These are phyloP conservation scores for Trametes villosa DNA, from an alignment of 768 basidiomycete genomes.

Conservation along the genomic window DNA sequence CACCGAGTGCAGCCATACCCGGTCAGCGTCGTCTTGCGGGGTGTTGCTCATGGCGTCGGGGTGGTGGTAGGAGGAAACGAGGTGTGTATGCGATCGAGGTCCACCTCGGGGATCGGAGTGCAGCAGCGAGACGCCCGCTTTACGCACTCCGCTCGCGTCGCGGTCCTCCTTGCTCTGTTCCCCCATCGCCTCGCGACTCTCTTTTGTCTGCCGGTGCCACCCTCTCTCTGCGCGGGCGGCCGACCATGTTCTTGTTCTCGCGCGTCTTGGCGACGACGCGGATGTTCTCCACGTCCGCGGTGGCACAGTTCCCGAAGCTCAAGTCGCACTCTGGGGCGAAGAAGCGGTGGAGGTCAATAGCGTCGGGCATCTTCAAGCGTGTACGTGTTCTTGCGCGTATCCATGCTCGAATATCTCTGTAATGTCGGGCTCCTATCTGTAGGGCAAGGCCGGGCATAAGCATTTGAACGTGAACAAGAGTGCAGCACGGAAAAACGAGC, in stretches of 20 bases:
- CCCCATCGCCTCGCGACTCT: neutral
- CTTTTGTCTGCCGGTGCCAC: neutral
- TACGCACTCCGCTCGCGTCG: constrained; percentile 5
- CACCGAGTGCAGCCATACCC: constrained; percentile 46
- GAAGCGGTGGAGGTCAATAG: constrained; percentile 77
- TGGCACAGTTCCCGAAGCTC: constrained; percentile 69
- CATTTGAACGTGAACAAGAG: constrained; percentile 76
- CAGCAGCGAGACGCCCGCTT: constrained; percentile 2
- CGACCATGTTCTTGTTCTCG: constrained; percentile 34
- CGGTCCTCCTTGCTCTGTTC: neutral
- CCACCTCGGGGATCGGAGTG: neutral
- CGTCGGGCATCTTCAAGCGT: constrained; percentile 73
- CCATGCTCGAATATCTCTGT: neutral
- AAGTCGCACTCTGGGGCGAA: constrained; percentile 83
- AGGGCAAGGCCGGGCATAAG: constrained; percentile 74
- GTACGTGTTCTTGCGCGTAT: constrained; percentile 43
- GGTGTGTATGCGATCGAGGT: neutral
- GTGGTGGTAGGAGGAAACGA: constrained; percentile 1
- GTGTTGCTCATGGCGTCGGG: constrained; percentile 31
- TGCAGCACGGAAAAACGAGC: constrained; percentile 64
- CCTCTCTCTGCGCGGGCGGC: neutral
- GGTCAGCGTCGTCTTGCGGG: constrained; percentile 81
- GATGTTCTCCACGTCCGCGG: constrained; percentile 62
- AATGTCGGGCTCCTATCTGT: neutral
- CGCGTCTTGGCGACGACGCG: constrained; percentile 30